Percentiles rank a stretch among this genome's conserved stretches.
Conservation (phyloP, 495 filamentous ascomycete species). For the Neurospora sp. region DNA sequence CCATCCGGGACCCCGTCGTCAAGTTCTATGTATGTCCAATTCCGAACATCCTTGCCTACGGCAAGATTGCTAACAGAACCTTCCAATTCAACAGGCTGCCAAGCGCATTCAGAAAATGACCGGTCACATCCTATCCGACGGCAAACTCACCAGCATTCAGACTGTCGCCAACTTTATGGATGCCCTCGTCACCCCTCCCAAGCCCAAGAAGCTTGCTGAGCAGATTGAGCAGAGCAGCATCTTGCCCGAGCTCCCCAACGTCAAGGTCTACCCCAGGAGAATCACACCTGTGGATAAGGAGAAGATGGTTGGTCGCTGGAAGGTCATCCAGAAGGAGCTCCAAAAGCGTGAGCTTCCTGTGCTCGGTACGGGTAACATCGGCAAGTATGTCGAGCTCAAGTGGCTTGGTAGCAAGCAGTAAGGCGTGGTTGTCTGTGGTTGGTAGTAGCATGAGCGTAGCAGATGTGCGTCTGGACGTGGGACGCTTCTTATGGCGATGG, state of each 20-base stretch:
- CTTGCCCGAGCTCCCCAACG: slow-evolving; percentile 53
- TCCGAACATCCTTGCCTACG: neutral
- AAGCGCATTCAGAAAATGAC: slow-evolving; percentile 73
- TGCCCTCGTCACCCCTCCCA: slow-evolving; percentile 44
- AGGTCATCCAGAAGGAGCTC: slow-evolving; percentile 69
- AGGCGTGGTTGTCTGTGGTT: neutral
- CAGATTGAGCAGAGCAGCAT: slow-evolving; percentile 30
- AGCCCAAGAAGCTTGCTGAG: slow-evolving; percentile 44
- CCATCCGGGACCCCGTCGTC: slow-evolving; percentile 46
- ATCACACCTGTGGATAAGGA: slow-evolving; percentile 61
- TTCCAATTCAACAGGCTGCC: slow-evolving; percentile 41
- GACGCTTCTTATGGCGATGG: neutral
- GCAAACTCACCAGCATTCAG: slow-evolving; percentile 40
- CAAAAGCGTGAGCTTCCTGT: slow-evolving; percentile 48
- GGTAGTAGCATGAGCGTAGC: neutral
- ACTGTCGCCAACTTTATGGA: slow-evolving; percentile 49
- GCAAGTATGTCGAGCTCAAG: slow-evolving; percentile 19
- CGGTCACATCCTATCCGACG: slow-evolving; percentile 63
- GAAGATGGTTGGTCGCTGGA: slow-evolving; percentile 69
- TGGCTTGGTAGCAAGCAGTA: slow-evolving; percentile 16
- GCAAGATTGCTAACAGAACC: neutral
- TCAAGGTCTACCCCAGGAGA: slow-evolving; percentile 50
- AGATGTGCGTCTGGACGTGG: neutral
- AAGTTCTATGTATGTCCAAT: slow-evolving; percentile 54
- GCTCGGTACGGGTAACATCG: slow-evolving; percentile 22